Evolutionary conservation across 2,329 filamentous ascomycete species (phyloP), one percentile per base, ranked within the genome.

Genomic region (Claviceps pazoutovae): DNA sequence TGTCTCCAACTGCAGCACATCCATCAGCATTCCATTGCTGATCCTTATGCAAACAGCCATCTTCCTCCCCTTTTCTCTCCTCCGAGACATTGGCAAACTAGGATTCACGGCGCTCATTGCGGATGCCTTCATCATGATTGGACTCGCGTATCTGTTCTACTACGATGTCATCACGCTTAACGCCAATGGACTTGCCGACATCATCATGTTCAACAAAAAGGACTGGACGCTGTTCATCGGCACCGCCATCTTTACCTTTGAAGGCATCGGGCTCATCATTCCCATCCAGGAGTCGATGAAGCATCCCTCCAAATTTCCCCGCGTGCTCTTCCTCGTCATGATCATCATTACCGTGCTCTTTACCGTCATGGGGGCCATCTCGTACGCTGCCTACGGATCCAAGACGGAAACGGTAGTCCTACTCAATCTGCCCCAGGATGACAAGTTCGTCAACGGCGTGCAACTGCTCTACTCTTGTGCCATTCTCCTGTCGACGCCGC

Each of bases 151-250:
- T 62, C 80, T 98, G 42, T 95, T 96, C 65, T 97, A 95, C 72
- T 97, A 89, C 69, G 93, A 97, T 63, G 76, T 97, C 56, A 73
- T 86, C 58, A 96, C 91, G 1, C 82, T 98, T 49, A 81, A 81
- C 56, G 74, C 72, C 47, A 75, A 88, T 52, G 88, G 88, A 13
- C 70, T 95, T 23, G 78, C 88, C 5, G 93, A 98, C 64, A 90
- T 97, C 62, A 79, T 86, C 59, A 77, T 85, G 62, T 97, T 98
- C 76, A 98, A 98, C 71, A 69, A 84, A 42, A 81, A 85, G 55
- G 84, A 89, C 65, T 98, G 94, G 93, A 95, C 93, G 0, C 77
- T 98, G 4, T 97, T 98, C 66, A 98, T 98, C 60, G 94, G 93
- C 55, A 98, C 94, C 0, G 93, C 94, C 30, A 97, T 98, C 65